Base-by-base conservation (phyloP, 1,284 basidiomycete genomes). In the Anthracocystis panici-leucophaei region DNA sequence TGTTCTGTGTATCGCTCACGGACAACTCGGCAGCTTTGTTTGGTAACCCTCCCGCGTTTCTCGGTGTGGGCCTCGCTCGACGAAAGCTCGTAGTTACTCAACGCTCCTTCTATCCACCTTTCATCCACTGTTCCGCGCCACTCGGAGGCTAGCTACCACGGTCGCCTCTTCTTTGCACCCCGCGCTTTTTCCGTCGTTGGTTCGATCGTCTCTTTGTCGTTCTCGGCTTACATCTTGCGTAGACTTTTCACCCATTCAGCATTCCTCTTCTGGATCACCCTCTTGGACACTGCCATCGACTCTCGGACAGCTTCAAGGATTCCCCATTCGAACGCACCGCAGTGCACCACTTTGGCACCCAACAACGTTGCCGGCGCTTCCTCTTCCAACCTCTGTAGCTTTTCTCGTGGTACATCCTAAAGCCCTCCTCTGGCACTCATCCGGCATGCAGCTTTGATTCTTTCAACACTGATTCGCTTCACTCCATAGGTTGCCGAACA, bases 401-500 rank as follows among this genome's bases (percentile, higher is more conserved):
- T 38, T 12, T 38, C 4, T 38, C 14, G 35, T 16, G 12, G 14
- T 12, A 38, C 35, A 38, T 38, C 35, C 23, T 29, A 27, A 27
- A 25, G 45, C 25, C 21, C 27, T 31, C 49, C n/a, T 38, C 11
- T 38, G 31, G 33, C 49, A 23, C 35, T 33, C 31, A 38, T 10
- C 29, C 40, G 40, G 11, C n/a, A 54, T 54, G 52, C 52, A 53
- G 25, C 35, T 35, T 25, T 53, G 51, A 53, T 2, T 25, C 10
- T 16, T 5, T 38, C 12, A 38, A 38, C 25, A 7, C 29, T 35
- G 18, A 10, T 35, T 18, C 8, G n/a, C 31, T 11, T 18, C 18
- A 18, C 18, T 21, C 23, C 51, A 11, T 25, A 11, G 23, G 25
- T 16, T 8, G 52, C 21, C 27, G n/a, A 9, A 23, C 16, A 10